Percentiles rank a stretch among this genome's conserved stretches.
phyloP scores from a whole-genome alignment of 2,329 filamentous ascomycete species.

The Aspergillus floridensis region DNA sequence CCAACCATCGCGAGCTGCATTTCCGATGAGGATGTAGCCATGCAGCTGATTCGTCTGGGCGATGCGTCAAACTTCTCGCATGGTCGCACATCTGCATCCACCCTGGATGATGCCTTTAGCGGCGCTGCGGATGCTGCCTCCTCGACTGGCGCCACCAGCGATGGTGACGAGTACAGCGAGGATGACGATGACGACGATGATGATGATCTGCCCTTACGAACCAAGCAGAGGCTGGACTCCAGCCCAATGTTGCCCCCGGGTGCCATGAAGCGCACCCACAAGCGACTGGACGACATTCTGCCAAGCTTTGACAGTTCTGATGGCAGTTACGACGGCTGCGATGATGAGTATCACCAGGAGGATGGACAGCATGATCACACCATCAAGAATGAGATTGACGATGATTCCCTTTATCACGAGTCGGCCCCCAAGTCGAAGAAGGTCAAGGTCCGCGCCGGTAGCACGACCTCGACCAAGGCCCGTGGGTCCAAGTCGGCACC shows the following conservation, averaged over 20 bases:
- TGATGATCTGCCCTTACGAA: conserved; percentile 49
- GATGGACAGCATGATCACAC: conserved; percentile 48
- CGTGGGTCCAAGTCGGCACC: conserved; percentile 29
- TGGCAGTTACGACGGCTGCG: conserved; percentile 61
- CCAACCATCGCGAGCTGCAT: conserved; percentile 97
- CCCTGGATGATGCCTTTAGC: conserved; percentile 88
- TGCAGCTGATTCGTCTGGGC: conserved; percentile 93
- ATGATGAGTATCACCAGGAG: conserved; percentile 54
- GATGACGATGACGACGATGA: conserved; percentile 61
- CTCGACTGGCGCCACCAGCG: conserved; percentile 79
- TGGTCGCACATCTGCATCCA: conserved; percentile 88
- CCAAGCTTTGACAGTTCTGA: conserved; percentile 59
- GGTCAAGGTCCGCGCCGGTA: conserved; percentile 48
- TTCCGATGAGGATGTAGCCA: conserved; percentile 95
- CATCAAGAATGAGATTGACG: conserved; percentile 56
- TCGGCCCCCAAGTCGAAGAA: conserved; percentile 50
- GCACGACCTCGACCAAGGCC: conserved; percentile 30
- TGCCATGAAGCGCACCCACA: conserved; percentile 46
- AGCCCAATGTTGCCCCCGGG: conserved; percentile 46
- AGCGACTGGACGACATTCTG: conserved; percentile 51
- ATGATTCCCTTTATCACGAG: conserved; percentile 36
- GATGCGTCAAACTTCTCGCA: conserved; percentile 93
- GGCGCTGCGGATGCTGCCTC: conserved; percentile 81
- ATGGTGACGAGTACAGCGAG: conserved; percentile 64
- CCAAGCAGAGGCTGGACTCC: conserved; percentile 44